Percentiles rank a stretch among this genome's conserved stretches.
Evolutionary conservation across 2,329 filamentous ascomycete species (phyloP).

Genomic region (Beauveria medogensis): DNA sequence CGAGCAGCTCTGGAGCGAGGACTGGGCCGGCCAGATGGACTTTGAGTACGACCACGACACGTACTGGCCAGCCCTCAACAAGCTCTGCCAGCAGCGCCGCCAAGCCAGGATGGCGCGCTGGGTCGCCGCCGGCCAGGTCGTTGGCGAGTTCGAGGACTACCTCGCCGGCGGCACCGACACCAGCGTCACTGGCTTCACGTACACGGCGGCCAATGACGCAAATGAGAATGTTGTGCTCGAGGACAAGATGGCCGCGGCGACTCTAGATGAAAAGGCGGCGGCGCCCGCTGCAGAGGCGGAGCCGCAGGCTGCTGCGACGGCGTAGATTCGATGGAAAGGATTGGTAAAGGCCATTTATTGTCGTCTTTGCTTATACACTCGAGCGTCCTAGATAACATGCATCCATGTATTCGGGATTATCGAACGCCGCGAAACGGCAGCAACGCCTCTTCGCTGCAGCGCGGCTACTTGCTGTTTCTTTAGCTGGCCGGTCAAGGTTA

Average conservation of each 20-base stretch:
- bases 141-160: constrained; percentile 84
- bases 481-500: no score
- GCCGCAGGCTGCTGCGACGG: constrained; percentile 17
- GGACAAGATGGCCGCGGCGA: constrained; percentile 10
- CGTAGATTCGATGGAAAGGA: background rate
- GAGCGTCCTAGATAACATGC: no score
- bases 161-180: constrained; percentile 54
- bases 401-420: no score
- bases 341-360: background rate
- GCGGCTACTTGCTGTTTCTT: no score
- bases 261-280: constrained; percentile 5
- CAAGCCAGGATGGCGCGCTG: constrained; percentile 61
- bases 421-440: no score
- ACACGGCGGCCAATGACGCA: constrained; percentile 8
- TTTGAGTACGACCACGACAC: constrained; percentile 84
- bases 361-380: background rate
- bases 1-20: constrained; percentile 72
- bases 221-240: background rate
- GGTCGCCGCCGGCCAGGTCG: constrained; percentile 67
- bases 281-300: constrained; percentile 18
- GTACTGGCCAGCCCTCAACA: constrained; percentile 84
- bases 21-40: constrained; percentile 66
- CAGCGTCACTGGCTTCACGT: constrained; percentile 27
- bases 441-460: no score
- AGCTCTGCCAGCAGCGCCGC: constrained; percentile 58